Evolutionary conservation across 108 stramenopile species (phyloP).

Genomic region (Nitzschia putrida): DNA sequence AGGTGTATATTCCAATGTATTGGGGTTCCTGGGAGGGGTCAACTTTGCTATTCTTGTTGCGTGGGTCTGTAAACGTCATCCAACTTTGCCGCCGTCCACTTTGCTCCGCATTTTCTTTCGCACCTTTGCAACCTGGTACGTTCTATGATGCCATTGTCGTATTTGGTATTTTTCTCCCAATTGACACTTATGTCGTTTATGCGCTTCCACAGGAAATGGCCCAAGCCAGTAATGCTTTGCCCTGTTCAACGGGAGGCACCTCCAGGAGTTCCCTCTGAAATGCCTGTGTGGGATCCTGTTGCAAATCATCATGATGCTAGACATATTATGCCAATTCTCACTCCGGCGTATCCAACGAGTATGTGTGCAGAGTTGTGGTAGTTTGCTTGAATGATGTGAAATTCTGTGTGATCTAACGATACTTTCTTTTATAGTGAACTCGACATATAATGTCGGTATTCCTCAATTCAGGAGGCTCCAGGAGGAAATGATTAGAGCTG

Average conservation of each 20-base stretch:
- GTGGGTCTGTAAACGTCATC: constrained; percentile 78
- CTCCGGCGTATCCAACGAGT: constrained; percentile 93
- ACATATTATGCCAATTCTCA: constrained; percentile 94
- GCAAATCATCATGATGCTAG: constrained; percentile 69
- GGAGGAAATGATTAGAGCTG: constrained; percentile 68
- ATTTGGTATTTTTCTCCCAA: no score
- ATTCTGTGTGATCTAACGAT: not conserved
- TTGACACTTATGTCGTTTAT: not conserved
- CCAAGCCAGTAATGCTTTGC: constrained; percentile 12
- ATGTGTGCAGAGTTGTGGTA: constrained; percentile 10
- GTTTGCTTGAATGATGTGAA: not conserved
- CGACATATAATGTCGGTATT: constrained; percentile 90
- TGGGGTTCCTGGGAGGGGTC: constrained; percentile 94
- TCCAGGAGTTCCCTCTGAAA: constrained; percentile 16
- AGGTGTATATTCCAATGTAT: constrained; percentile 93
- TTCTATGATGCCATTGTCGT: not conserved
- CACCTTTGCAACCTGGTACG: constrained; percentile 76
- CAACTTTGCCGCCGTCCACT: constrained; percentile 50
- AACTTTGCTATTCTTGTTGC: constrained; percentile 95
- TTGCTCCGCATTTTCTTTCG: constrained; percentile 74
- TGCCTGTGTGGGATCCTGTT: constrained; percentile 79
- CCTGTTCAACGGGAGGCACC: constrained; percentile 22
- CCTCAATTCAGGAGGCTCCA: constrained; percentile 82
- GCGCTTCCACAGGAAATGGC: constrained; percentile 13
- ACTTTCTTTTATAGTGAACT: constrained; percentile 67